Evolutionary conservation across 768 basidiomycete genomes (phyloP), one percentile per base, ranked within the genome.

Genomic region (Suillus spraguei): DNA sequence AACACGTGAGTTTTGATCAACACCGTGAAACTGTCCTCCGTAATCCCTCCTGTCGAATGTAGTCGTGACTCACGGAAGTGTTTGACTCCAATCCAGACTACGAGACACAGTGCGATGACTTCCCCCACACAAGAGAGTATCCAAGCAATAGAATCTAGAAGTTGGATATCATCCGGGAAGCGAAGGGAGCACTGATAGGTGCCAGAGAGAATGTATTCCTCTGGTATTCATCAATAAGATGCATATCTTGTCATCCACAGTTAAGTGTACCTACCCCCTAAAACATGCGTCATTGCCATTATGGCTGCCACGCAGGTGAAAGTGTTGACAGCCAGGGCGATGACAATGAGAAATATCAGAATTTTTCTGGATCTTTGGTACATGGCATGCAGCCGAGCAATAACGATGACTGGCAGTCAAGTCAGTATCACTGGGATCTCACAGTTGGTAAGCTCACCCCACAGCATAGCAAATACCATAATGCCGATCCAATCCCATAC

Each of bases 151-250:
- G 4, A n/a, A 44, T 9, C 4, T 20, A 44, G 20, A 10, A 44
- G 4, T 44, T 0, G 20, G 9, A n/a, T 0, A n/a, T 44, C 1
- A 9, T 9, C 20, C 1, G 8, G 3, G 10, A 3, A 20, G 42
- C 1, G 0, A 20, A 20, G 9, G 3, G 20, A 20, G 42, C 42
- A 44, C 20, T 44, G 42, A 44, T 44, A 1, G 9, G 20, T n/a
- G 42, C 42, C 42, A 3, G 42, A 44, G 20, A 44, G 9, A n/a
- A n/a, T n/a, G 1, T 20, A 4, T 44, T 44, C 42, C 20, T 20
- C 42, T 44, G 20, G 4, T 10, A 44, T 44, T 20, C 20, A n/a
- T 44, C 42, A n/a, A 20, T n/a, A 9, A 44, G 42, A 44, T 44
- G 20, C 42, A 9, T 9, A 9, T 20, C n/a, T 44, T n/a, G 20